A percentile compares a stretch with the other conserved stretches of the same genome.
Conservation (phyloP, 768 basidiomycete genomes). For the Lanmaoa pseudosensibilis region DNA sequence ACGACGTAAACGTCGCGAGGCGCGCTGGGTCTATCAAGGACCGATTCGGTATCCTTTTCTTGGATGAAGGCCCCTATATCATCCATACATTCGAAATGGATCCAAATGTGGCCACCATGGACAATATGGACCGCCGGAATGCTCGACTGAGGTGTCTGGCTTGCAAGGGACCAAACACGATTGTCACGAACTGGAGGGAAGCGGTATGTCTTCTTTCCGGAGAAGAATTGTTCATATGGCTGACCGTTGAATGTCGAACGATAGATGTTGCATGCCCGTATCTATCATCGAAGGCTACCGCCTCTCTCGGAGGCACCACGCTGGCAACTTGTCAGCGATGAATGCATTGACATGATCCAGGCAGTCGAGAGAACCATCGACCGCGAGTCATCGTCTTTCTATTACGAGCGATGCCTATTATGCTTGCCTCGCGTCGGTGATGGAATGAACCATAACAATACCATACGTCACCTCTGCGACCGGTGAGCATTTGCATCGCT, state of each 20-base stretch:
- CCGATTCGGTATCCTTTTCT: not conserved
- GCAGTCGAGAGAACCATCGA: not conserved
- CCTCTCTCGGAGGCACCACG: not conserved
- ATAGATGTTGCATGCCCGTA: not conserved
- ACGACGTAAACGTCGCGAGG: not conserved
- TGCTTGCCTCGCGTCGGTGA: conserved; percentile 1
- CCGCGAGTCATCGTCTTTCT: no score
- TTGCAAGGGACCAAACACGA: not conserved
- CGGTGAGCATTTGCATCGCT: not conserved
- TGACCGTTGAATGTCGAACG: not conserved
- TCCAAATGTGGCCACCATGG: not conserved
- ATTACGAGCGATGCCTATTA: not conserved
- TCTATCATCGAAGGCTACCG: not conserved
- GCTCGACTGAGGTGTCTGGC: conserved; percentile 6
- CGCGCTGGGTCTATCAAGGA: not conserved
- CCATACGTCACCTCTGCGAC: not conserved
- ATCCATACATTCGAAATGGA: conserved; percentile 2
- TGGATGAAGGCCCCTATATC: not conserved
- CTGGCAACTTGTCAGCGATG: conserved; percentile 4
- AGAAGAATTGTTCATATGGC: not conserved
- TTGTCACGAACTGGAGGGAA: not conserved
- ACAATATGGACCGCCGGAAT: conserved; percentile 6
- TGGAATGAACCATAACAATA: not conserved
- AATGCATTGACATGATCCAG: not conserved
- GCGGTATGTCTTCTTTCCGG: not conserved